Base-by-base conservation (phyloP, 306 rosid genomes). In the Sicyos edulis region DNA sequence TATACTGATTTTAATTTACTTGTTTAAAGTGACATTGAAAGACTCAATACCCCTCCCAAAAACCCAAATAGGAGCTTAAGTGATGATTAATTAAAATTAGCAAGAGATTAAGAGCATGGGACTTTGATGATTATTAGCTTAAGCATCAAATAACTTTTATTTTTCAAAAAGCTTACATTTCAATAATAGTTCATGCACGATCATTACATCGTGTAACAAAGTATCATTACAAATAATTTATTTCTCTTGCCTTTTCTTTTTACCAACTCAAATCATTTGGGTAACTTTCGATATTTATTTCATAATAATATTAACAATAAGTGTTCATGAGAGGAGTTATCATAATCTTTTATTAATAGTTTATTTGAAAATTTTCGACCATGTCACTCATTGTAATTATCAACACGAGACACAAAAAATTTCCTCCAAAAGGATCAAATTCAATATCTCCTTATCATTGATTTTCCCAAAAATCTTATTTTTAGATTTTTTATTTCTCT, bases 151-250 rank as follows among this genome's bases (percentile, higher is more conserved):
- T 51, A n/a, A 15, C 21, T 16, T 16, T 52, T 15, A 16, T 6
- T 42, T 17, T 17, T 53, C 0, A 54, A 54, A 54, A 60, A 60
- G 21, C 3, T 32, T 61, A 34, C 15, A 61, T 29, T 16, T 61
- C 13, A 61, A 61, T 61, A 32, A 61, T 32, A 32, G 16, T 7
- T 40, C 47, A 64, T 65, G 47, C 51, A 11, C 42, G 70, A 53
- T 66, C 54, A 49, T 66, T 66, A 66, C 71, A 66, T 66, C 16
- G 54, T 44, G 54, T 66, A 66, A 65, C 71, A 40, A 65, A 65
- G 54, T 53, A 66, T 66, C 71, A 66, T 66, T 66, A 45, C 54
- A 20, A 66, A 66, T 66, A 42, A 65, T 64, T 65, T 44, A 37
- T 10, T 63, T 63, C 3, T 19, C 71, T 44, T 65, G 3, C 53